Percentiles rank a stretch among this genome's conserved stretches.
These are phyloP conservation scores for Murraya koenigii DNA, from an alignment of 345 rosid genomes.

Conservation along the genomic window DNA sequence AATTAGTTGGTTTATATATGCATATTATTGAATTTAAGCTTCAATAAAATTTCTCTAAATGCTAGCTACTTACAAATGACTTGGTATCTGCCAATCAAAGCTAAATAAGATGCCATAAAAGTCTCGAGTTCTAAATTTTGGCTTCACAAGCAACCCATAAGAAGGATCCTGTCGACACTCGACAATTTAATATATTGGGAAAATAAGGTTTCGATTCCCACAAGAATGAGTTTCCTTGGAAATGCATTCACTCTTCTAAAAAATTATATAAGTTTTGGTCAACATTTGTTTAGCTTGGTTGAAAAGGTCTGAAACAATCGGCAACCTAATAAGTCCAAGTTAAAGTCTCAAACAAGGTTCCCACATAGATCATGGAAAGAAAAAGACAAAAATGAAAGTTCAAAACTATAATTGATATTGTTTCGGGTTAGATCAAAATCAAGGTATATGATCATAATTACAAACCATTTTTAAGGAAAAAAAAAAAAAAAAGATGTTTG, in stretches of 20 bases:
- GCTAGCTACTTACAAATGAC: background rate
- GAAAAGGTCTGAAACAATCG: no score
- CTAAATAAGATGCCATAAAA: background rate
- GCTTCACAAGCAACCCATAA: background rate
- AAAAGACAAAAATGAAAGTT: background rate
- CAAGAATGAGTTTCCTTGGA: background rate
- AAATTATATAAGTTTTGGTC: background rate
- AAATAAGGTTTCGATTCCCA: background rate
- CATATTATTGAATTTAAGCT: background rate
- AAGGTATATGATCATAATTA: background rate
- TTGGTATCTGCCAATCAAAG: background rate
- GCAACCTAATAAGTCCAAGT: no score
- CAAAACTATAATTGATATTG: background rate
- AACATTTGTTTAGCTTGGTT: background rate
- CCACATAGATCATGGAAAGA: background rate
- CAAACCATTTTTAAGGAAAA: background rate
- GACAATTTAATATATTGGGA: background rate
- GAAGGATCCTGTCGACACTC: background rate
- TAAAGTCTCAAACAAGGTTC: no score
- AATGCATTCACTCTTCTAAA: background rate
- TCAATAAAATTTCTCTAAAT: background rate
- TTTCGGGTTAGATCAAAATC: background rate
- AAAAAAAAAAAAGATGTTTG: background rate
- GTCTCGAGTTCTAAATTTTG: background rate
- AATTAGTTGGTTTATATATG: background rate